Conservation (phyloP, 73 alveolate genomes). For the Blepharisma japonicum region DNA sequence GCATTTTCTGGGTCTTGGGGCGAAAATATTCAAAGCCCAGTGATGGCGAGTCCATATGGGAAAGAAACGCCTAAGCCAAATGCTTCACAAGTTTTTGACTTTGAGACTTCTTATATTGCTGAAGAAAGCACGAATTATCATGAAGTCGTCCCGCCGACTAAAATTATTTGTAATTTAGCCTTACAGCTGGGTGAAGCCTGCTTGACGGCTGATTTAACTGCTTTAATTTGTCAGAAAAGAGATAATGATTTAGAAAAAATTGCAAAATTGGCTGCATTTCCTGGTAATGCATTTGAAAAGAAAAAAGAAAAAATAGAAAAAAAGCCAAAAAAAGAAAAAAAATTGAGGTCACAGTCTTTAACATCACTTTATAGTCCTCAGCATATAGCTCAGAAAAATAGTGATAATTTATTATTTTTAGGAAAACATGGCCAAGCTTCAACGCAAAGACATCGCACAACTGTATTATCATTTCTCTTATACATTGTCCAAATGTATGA, state of each 20-base stretch:
- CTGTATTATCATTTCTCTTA: neutral
- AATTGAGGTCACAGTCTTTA: constrained; percentile 3
- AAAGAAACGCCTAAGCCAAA: constrained; percentile 28
- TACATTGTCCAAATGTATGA: neutral
- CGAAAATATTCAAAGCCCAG: neutral
- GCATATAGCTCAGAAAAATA: too few species aligned
- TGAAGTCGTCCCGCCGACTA: constrained; percentile 64
- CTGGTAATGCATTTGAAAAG: constrained; percentile 36
- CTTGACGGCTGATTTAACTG: constrained; percentile 82
- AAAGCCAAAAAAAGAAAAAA: constrained; percentile 46
- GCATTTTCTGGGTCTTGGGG: constrained; percentile 29
- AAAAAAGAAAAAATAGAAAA: constrained; percentile 21
- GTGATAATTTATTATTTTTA: too few species aligned
- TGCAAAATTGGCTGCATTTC: constrained; percentile 62
- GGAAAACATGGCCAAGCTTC: too few species aligned
- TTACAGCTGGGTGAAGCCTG: constrained; percentile 87
- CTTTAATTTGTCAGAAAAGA: constrained; percentile 78
- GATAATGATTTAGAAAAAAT: constrained; percentile 72
- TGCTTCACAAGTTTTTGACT: constrained; percentile 2
- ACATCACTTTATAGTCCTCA: neutral
- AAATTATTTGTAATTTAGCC: constrained; percentile 75
- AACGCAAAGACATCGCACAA: neutral
- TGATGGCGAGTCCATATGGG: constrained; percentile 15
- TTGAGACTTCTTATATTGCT: constrained; percentile 20
- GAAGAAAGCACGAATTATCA: constrained; percentile 17